Conservation (phyloP, 495 filamentous ascomycete species). For the Podospora sp. region DNA sequence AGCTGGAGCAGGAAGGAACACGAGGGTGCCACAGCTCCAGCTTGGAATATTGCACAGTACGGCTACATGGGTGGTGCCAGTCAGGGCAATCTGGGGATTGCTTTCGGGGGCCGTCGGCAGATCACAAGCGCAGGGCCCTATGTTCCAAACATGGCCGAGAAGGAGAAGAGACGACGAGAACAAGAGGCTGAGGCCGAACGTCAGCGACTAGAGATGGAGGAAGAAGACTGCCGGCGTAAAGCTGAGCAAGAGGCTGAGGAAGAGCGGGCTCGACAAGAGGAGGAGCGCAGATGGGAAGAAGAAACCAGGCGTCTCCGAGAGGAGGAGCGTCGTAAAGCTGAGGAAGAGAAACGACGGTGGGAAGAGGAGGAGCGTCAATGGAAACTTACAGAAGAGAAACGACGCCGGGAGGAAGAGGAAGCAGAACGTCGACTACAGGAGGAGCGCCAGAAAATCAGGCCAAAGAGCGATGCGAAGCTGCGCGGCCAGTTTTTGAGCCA, state of each 20-base stretch:
- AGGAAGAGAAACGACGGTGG: slow-evolving; percentile 80
- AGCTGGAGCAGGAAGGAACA: slow-evolving; percentile 89
- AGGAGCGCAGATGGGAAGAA: slow-evolving; percentile 79
- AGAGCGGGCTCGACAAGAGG: slow-evolving; percentile 64
- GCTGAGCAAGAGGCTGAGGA: slow-evolving; percentile 71
- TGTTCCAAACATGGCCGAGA: slow-evolving; percentile 69
- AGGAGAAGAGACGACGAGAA: slow-evolving; percentile 56
- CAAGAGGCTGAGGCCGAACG: slow-evolving; percentile 60
- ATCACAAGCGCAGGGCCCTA: slow-evolving; percentile 81
- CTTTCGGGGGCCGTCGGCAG: slow-evolving; percentile 88
- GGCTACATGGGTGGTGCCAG: slow-evolving; percentile 98
- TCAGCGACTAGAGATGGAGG: slow-evolving; percentile 61
- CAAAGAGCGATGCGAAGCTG: slow-evolving; percentile 64
- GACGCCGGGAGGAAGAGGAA: slow-evolving; percentile 73
- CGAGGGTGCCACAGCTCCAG: slow-evolving; percentile 77
- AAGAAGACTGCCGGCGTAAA: slow-evolving; percentile 63
- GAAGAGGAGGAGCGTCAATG: slow-evolving; percentile 81
- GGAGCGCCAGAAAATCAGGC: slow-evolving; percentile 64
- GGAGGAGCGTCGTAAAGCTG: slow-evolving; percentile 66
- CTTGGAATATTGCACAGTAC: slow-evolving; percentile 99
- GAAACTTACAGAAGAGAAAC: slow-evolving; percentile 77
- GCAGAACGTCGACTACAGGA: slow-evolving; percentile 65
- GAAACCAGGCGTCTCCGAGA: slow-evolving; percentile 70
- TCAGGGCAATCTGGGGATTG: slow-evolving; percentile 91
- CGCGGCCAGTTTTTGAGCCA: slow-evolving; percentile 85